Base-by-base conservation (phyloP, 768 basidiomycete species). In the Collybia sordida region DNA sequence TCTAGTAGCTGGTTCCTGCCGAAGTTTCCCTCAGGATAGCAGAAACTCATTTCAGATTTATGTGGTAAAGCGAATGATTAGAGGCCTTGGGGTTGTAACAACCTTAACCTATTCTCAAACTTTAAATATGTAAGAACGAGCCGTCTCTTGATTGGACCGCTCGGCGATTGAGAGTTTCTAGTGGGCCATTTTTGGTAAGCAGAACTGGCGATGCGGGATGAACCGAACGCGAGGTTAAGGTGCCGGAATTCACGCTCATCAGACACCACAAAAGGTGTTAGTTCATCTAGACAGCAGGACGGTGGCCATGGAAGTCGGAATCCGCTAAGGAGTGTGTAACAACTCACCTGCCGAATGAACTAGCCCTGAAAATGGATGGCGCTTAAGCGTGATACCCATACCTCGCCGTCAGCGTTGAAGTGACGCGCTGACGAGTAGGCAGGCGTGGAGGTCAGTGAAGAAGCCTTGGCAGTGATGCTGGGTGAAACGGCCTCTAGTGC, bases 1-100 rank as follows among this genome's bases (percentile, higher is more conserved):
- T 88, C 74, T 87, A 88, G 85, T 88, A 86, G 86, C 86, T 89
- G 85, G 85, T 88, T 89, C 85, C 86, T 83, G 82, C 84, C 83
- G 83, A 86, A 88, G 85, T 87, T 88, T 88, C 86, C 84, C 86
- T 77, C 73, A 74, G 73, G 73, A 75, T 74, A 74, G 72, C 73
- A 73, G 74, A 73, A 70, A 72, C 74, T 23, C 73, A 74, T 72
- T 65, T 73, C 74, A 78, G 74, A 74, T 76, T 79, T 80, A 79
- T 79, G 73, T 76, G 77, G 78, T 83, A 85, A 84, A 85, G 83
- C 85, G 84, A 88, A 88, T 88, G 87, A 88, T 87, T 89, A 88
- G 86, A 85, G 85, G 85, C 83, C 83, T 87, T 85, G 85, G 83
- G 86, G 86, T 82, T 80, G 83, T 82, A 86, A 86, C 83, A 81